Evolutionary conservation across 768 basidiomycete genomes (phyloP), one percentile per base, ranked within the genome.

Genomic region (Mycena crocata): DNA sequence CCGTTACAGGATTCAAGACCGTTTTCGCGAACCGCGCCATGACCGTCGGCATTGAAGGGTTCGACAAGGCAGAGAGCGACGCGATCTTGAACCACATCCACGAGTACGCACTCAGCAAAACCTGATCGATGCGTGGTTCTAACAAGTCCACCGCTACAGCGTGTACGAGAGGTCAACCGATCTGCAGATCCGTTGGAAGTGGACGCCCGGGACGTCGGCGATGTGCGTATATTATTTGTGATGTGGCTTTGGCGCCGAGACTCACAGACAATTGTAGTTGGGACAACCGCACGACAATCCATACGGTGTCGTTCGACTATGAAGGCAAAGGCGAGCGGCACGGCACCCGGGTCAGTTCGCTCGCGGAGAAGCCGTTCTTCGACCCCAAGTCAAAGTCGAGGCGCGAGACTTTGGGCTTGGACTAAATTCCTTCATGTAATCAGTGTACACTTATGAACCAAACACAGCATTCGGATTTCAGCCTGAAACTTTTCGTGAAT

Each of bases 1-100:
- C 81, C 32, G 78, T 81, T 2, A 82, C 81, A 0, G 80, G 81
- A 2, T 81, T 76, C 74, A 79, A 79, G 67, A 75, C 77, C 5
- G 49, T 82, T 26, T 82, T 73, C 42, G 79, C 79, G 48, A 81
- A 80, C 71, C 73, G 73, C 34, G 57, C 73, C 5, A 80, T 82
- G 70, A 81, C 80, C 14, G 77, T 72, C 64, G 72, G 78, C 26
- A 80, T 82, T 63, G 72, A 76, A 30, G 80, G 76, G 55, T 56
- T 82, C 45, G 72, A 75, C 21, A 54, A 75, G 57, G 78, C 73
- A 8, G 81, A 82, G 71, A 77, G 75, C 42, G 80, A 82, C 60
- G 67, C 75, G 39, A 66, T 81, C 24, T 64, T 80, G 54, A 72
- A 76, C 26, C 79, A 79, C 75, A 71, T 81, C 40, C 77, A 76